These are phyloP conservation scores for Austroboletus niveus DNA, from an alignment of 1,284 basidiomycete genomes.

Conservation along the genomic window DNA sequence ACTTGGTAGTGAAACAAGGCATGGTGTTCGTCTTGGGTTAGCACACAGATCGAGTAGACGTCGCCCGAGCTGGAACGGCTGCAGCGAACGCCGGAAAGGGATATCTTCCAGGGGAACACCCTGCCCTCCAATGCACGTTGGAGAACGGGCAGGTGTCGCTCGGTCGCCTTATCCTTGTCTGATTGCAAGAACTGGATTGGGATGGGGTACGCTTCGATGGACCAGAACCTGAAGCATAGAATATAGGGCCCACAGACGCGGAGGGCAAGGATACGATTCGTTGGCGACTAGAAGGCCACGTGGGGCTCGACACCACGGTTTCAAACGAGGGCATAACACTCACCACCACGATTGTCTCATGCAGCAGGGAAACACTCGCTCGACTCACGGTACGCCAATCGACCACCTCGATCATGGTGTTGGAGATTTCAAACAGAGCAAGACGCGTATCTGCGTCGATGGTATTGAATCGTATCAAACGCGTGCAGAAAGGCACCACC, in stretches of 20 bases:
- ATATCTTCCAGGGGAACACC: constrained; percentile 33
- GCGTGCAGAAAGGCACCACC: constrained; percentile 1
- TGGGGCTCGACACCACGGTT: background rate
- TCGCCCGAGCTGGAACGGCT: constrained; percentile 3
- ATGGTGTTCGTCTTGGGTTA: constrained; percentile 46
- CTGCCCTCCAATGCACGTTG: constrained; percentile 21
- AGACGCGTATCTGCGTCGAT: constrained; percentile 18
- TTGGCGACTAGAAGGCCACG: constrained; percentile 31
- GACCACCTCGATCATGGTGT: constrained; percentile 9
- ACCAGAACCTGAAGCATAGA: constrained; percentile 46
- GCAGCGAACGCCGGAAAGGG: constrained; percentile 23
- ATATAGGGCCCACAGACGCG: constrained; percentile 45
- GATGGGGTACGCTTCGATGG: constrained; percentile 46
- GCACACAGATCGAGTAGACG: constrained; percentile 32
- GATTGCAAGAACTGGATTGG: background rate
- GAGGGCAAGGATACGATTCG: constrained; percentile 39
- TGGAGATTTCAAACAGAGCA: constrained; percentile 3
- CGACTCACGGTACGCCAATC: constrained; percentile 17
- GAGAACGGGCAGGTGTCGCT: constrained; percentile 17
- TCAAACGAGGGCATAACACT: background rate
- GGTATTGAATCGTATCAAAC: background rate
- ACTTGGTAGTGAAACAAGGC: constrained; percentile 46
- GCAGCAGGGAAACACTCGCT: constrained; percentile 1
- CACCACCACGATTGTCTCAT: constrained; percentile 4
- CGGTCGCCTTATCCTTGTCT: background rate